Evolutionary conservation across 75 land plant species (phyloP).

Genomic region (Pseudotsuga menziesii): DNA sequence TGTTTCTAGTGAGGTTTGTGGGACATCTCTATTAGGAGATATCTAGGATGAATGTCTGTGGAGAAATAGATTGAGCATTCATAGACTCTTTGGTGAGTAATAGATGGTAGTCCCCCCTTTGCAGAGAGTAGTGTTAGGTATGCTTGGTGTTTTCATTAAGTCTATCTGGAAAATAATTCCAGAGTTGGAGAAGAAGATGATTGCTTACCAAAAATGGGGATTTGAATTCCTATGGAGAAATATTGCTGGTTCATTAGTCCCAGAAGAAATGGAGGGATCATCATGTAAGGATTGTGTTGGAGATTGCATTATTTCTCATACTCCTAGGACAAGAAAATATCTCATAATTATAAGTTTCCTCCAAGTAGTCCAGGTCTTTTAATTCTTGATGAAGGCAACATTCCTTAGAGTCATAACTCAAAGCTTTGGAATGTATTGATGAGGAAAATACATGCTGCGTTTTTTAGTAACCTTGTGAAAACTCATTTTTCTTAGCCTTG

Average conservation of each 20-base stretch:
- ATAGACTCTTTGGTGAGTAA: too few species aligned
- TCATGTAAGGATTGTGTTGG: conserved; percentile 27
- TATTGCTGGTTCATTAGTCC: conserved; percentile 28
- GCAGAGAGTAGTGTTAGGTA: too few species aligned
- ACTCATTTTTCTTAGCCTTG: too few species aligned
- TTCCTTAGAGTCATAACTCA: conserved; percentile 67
- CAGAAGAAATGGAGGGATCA: conserved; percentile 19
- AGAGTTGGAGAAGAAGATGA: conserved; percentile 24
- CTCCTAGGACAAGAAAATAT: conserved; percentile 96
- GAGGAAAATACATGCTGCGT: conserved; percentile 15
- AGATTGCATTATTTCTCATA: conserved; percentile 87
- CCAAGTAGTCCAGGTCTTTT: conserved; percentile 49
- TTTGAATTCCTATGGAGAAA: conserved; percentile 24
- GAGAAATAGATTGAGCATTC: too few species aligned
- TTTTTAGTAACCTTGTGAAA: too few species aligned
- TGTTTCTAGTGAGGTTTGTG: too few species aligned
- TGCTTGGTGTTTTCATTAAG: neutral
- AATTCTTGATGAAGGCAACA: conserved; percentile 81
- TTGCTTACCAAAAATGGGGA: neutral
- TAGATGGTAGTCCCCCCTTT: too few species aligned
- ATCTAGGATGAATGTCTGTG: too few species aligned
- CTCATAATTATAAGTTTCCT: conserved; percentile 74
- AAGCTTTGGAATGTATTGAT: conserved; percentile 61
- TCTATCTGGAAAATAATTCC: conserved; percentile 66
- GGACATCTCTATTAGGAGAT: too few species aligned